These are phyloP conservation scores for Patellifolia procumbens DNA, from an alignment of 179 eudicot species.

Conservation along the genomic window DNA sequence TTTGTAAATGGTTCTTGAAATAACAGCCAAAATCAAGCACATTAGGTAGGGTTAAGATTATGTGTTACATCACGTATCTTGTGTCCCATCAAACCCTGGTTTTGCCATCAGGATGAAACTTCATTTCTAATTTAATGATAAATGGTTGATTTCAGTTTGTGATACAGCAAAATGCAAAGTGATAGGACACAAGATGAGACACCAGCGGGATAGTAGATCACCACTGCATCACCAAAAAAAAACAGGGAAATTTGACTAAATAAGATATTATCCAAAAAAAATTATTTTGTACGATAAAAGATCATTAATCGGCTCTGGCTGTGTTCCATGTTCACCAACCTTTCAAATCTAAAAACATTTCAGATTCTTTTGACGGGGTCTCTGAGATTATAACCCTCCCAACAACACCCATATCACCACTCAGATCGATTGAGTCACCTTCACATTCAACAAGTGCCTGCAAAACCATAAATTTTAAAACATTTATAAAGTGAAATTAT, in stretches of 20 bases:
- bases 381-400: conserved; percentile 83
- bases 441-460: conserved; percentile 99
- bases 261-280: background rate
- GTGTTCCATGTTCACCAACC: conserved; percentile 39
- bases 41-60: background rate
- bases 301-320: background rate
- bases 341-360: conserved; percentile 84
- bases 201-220: background rate
- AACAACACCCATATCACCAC: conserved; percentile 98
- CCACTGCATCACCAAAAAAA: background rate
- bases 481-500: background rate
- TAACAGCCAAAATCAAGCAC: conserved; percentile 15
- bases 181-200: background rate
- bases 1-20: conserved; percentile 93
- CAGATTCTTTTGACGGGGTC: conserved; percentile 51
- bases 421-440: conserved; percentile 92
- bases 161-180: background rate
- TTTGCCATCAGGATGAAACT: background rate
- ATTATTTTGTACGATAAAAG: background rate
- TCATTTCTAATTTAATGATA: background rate
- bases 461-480: conserved; percentile 5
- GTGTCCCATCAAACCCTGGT: background rate
- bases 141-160: background rate
- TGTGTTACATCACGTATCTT: background rate
- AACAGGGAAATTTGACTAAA: background rate